These are phyloP conservation scores for Leccinum insolens DNA, from an alignment of 1,284 basidiomycete genomes.

Conservation along the genomic window DNA sequence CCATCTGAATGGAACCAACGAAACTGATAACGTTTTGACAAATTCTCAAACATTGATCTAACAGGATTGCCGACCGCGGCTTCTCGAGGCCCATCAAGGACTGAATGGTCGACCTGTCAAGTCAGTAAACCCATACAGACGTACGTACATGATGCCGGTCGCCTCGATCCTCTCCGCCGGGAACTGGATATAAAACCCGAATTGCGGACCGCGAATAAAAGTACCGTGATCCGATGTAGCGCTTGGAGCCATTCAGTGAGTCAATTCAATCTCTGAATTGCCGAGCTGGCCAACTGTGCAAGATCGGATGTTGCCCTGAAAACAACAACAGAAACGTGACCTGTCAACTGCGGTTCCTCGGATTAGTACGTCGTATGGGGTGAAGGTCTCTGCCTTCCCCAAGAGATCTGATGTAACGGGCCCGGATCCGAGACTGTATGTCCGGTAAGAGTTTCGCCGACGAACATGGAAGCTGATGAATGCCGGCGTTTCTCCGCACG, in stretches of 20 bases:
- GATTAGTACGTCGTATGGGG: neutral
- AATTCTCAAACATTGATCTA: neutral
- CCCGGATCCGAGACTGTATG: neutral
- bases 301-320: constrained; percentile 14
- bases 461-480: constrained; percentile 9
- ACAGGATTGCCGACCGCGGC: neutral
- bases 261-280: neutral
- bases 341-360: neutral
- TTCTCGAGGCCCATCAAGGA: neutral
- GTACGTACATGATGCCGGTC: neutral
- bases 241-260: neutral
- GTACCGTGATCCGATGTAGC: neutral
- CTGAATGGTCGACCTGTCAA: neutral
- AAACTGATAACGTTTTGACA: neutral
- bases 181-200: neutral
- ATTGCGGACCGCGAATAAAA: constrained; percentile 9
- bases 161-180: neutral
- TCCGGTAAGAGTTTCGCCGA: constrained; percentile 1
- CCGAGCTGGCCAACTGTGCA: constrained; percentile 6
- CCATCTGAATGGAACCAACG: neutral
- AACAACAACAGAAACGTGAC: neutral
- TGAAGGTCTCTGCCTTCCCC: neutral
- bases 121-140: neutral
- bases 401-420: neutral
- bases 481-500: neutral